Conservation (phyloP, 139 green algal species). For the Bryopsis sp. region DNA sequence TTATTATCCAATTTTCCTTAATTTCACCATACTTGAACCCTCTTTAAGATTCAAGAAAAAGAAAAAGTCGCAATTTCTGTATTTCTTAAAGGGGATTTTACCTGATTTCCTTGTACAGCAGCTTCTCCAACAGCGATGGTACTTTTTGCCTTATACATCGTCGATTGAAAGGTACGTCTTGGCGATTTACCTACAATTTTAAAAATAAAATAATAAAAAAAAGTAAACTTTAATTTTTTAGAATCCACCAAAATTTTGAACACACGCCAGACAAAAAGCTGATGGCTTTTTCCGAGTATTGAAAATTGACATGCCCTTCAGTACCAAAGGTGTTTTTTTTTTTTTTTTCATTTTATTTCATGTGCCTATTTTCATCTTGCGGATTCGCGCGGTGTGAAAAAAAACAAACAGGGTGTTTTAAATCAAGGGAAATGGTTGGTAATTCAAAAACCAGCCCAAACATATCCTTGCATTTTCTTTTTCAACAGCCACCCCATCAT, state of each 20-base stretch:
- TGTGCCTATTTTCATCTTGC: neutral
- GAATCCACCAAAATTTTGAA: no score
- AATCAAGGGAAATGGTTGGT: no score
- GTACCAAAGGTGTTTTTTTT: no score
- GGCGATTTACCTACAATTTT: neutral
- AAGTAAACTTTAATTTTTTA: neutral
- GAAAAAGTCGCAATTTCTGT: neutral
- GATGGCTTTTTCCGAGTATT: no score
- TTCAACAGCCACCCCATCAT: neutral
- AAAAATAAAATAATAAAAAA: neutral
- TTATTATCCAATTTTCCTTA: no score
- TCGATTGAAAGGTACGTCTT: neutral
- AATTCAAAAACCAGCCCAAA: no score
- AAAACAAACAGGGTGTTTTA: neutral
- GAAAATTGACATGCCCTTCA: no score
- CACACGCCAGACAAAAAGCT: no score
- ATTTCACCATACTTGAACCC: no score
- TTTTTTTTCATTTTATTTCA: neutral
- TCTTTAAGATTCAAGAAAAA: neutral
- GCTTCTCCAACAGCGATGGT: constrained; percentile 5
- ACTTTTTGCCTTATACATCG: neutral
- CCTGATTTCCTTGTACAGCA: constrained; percentile 14
- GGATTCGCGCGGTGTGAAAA: neutral
- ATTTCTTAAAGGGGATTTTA: neutral
- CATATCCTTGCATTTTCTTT: neutral